Conservation (phyloP, 2,329 filamentous ascomycete genomes). For the Exserohilum rostratum region DNA sequence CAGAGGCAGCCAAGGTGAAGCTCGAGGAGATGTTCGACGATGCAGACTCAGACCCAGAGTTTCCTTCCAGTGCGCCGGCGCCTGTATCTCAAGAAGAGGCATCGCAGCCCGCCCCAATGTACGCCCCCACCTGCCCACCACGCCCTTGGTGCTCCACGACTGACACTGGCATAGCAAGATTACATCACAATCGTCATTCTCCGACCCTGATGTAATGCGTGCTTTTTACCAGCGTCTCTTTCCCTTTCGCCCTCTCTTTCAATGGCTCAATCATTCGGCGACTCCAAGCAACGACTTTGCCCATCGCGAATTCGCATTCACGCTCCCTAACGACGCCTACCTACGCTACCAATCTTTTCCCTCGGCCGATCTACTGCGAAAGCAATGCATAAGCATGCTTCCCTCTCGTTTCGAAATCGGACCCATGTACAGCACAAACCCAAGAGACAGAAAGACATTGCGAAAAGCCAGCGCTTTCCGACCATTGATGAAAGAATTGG, state of each 20-base stretch:
- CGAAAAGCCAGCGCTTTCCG: slow-evolving; percentile 82
- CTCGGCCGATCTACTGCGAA: slow-evolving; percentile 76
- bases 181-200: slow-evolving; percentile 54
- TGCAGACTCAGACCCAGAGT: slow-evolving; percentile 64
- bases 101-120: slow-evolving; percentile 50
- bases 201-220: slow-evolving; percentile 84
- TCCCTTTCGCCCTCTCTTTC: slow-evolving; percentile 91
- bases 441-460: slow-evolving; percentile 87
- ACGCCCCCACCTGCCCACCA: slow-evolving; percentile 19
- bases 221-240: slow-evolving; percentile 96
- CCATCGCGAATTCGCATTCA: slow-evolving; percentile 95
- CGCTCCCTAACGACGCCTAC: slow-evolving; percentile 89
- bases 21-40: slow-evolving; percentile 67
- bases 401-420: slow-evolving; percentile 98
- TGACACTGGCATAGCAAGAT: slow-evolving; percentile 34
- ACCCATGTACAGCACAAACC: slow-evolving; percentile 93
- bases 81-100: slow-evolving; percentile 52
- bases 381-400: slow-evolving; percentile 85
- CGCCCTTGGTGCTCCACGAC: slow-evolving; percentile 10
- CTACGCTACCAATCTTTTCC: slow-evolving; percentile 86
- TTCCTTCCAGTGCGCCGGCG: slow-evolving; percentile 60
- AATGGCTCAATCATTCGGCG: slow-evolving; percentile 96
- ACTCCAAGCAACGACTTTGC: slow-evolving; percentile 85
- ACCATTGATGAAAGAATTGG: slow-evolving; percentile 88
- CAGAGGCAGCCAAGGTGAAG: slow-evolving; percentile 44